Evolutionary conservation across 495 filamentous ascomycete species (phyloP), one percentile per base, ranked within the genome.

Genomic region (Talaromyces thailandensis): DNA sequence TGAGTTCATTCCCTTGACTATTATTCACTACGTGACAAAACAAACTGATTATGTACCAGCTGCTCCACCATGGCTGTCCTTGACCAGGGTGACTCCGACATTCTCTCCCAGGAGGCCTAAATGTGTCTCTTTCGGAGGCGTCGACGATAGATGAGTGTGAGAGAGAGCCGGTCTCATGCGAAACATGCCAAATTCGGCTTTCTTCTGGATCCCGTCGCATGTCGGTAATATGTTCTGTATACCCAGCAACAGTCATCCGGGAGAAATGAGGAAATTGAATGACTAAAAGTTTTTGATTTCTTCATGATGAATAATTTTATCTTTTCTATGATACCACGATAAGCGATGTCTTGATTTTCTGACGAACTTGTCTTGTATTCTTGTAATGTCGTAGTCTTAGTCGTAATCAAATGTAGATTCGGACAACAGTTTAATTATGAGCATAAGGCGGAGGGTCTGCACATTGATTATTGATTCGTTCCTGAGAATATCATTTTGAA

Each of bases 61-160:
- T 96, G 92, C 84, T 89, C 88, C 59, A 95, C 92, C 72, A 95
- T 98, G 91, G 86, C 92, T 64, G 87, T 97, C 75, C 79, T 98
- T 50, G 93, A 97, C 79, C 92, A 91, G 76, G 94, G 94, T 88
- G 94, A 98, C 86, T 94, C 90, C 61, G 93, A 98, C 80, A 97
- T 98, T 77, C 83, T 98, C 68, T 84, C 76, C 79, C 62, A 58
- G 52, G 62, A 63, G 62, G 51, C 62, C 32, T 63, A 63, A 58
- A 63, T 28, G 31, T 55, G 51, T 48, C 43, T 18, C 16, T 48
- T 21, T 8, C 16, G 11, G 43, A 21, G 43, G 18, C 6, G 43
- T 48, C 43, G 43, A 48, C 43, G 43, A 48, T 48, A 18, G 43
- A 48, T 48, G 43, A 48, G 18, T 18, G 43, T 48, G n/a, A 21